Base-by-base conservation (phyloP, 106 monocot genomes). In the Iris macrosiphon region DNA sequence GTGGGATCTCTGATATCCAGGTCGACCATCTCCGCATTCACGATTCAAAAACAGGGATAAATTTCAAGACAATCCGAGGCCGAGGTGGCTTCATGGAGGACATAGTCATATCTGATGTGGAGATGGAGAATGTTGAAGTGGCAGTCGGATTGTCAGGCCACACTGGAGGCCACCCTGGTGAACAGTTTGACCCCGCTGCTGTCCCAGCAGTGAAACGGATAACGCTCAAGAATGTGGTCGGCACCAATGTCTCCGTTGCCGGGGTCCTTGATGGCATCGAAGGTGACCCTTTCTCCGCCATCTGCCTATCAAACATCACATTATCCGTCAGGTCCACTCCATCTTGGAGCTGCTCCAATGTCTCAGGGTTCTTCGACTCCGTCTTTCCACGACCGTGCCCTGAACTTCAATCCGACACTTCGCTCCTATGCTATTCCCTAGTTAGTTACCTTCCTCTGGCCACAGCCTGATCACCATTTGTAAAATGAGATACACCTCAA, bases 351-450 rank as follows among this genome's bases (percentile, higher is more conserved):
- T 94, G 94, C 33, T 81, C 88, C 0, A 57, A 94, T 48, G 81
- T 94, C 1, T 75, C 63, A 10, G 94, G 94, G 0, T 84, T 60
- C 42, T 85, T 81, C 1, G 72, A 88, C 24, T 67, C 59, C 3
- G 89, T 94, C 16, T 62, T 41, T 47, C 94, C 94, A 2, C 45
- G 79, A 10, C 94, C 94, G 0, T 94, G 94, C 56, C 27, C 78
- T 11, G 67, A 78, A 1, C 74, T 93, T 13, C 55, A 56, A 63
- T 66, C 49, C 1, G 79, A 72, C 59, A 75, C 83, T 40, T 75
- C 88, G 3, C 9, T 23, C 13, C 19, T 23, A 3, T 93, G 88
- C 46, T 93, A 70, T 23, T 75, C 88, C 14, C 53, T 80, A 13
- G 20, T 40, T 23, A 46, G 60, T 23, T 67, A 71, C 57, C 65